Conservation (phyloP, 1,284 basidiomycete species). For the Trichosporon sp. region DNA sequence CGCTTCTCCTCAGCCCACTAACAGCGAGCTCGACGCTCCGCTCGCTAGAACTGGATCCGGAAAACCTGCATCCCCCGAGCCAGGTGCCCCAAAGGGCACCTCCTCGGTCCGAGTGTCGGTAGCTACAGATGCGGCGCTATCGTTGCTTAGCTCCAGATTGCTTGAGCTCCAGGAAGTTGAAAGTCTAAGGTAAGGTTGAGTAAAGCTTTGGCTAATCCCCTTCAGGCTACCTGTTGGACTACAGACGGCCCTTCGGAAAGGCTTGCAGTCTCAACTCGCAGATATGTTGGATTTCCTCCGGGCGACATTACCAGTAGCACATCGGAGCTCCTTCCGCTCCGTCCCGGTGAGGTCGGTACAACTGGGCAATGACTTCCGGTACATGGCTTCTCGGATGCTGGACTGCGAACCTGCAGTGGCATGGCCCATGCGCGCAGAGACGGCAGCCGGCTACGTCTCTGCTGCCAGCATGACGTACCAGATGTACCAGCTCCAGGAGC, state of each 20-base stretch:
- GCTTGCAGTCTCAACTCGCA: not conserved
- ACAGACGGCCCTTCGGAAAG: not conserved
- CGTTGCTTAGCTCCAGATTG: not conserved
- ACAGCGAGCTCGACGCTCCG: not conserved
- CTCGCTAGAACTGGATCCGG: not conserved
- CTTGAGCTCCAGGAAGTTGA: not conserved
- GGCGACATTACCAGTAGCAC: constrained; percentile 67
- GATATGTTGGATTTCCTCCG: constrained; percentile 16
- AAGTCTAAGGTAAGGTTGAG: not conserved
- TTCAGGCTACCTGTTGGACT: not conserved
- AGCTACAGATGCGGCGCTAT: not conserved
- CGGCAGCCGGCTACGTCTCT: constrained; percentile 53
- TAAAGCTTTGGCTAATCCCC: not conserved
- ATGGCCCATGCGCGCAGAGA: constrained; percentile 54
- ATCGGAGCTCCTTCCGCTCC: constrained; percentile 57
- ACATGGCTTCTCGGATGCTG: constrained; percentile 54
- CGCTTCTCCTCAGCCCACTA: not conserved
- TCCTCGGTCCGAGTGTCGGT: not conserved
- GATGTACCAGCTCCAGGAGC: constrained; percentile 62
- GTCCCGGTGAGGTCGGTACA: constrained; percentile 65
- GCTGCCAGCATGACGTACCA: constrained; percentile 65
- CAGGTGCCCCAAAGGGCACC: not conserved
- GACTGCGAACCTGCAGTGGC: constrained; percentile 48
- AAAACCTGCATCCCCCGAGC: not conserved
- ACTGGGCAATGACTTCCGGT: constrained; percentile 80